A percentile compares a stretch with the other conserved stretches of the same genome.
Evolutionary conservation across 164 flowering plant genomes (phyloP).

Genomic region (Umbilicus rupestris): DNA sequence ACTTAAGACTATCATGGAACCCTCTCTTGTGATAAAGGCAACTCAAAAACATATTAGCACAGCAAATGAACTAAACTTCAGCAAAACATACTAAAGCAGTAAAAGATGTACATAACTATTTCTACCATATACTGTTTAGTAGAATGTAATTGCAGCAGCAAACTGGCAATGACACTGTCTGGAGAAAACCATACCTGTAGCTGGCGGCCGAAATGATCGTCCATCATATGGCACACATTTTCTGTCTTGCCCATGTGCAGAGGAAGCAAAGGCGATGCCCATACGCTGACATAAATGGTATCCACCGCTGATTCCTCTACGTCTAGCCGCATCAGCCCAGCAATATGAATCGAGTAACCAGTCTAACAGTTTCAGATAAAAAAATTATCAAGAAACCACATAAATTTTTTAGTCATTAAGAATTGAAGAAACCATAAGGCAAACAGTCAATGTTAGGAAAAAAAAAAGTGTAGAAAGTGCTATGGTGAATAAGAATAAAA

Average conservation of each 20-base stretch:
- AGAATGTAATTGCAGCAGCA: background rate
- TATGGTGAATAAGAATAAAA: background rate
- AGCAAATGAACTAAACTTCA: background rate
- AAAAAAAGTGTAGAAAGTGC: background rate
- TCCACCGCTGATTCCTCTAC: slow-evolving; percentile 42
- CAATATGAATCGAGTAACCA: slow-evolving; percentile 85
- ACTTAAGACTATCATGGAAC: background rate
- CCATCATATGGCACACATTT: slow-evolving; percentile 49
- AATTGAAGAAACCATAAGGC: background rate
- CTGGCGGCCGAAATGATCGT: slow-evolving; percentile 77
- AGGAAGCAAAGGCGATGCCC: slow-evolving; percentile 92
- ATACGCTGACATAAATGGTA: slow-evolving; percentile 45
- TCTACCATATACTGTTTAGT: background rate
- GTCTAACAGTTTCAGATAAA: slow-evolving; percentile 38
- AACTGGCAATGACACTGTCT: background rate
- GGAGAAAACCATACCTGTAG: slow-evolving; percentile 49
- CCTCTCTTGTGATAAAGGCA: background rate
- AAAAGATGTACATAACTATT: background rate
- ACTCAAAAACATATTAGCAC: background rate
- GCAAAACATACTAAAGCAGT: background rate
- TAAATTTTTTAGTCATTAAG: background rate
- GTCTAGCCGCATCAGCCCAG: slow-evolving; percentile 78
- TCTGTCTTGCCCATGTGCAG: slow-evolving; percentile 90
- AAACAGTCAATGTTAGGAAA: background rate
- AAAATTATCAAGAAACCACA: slow-evolving; percentile 1